These are phyloP conservation scores for Colletotrichum lupini DNA, from an alignment of 2,329 filamentous ascomycete species.

Conservation along the genomic window DNA sequence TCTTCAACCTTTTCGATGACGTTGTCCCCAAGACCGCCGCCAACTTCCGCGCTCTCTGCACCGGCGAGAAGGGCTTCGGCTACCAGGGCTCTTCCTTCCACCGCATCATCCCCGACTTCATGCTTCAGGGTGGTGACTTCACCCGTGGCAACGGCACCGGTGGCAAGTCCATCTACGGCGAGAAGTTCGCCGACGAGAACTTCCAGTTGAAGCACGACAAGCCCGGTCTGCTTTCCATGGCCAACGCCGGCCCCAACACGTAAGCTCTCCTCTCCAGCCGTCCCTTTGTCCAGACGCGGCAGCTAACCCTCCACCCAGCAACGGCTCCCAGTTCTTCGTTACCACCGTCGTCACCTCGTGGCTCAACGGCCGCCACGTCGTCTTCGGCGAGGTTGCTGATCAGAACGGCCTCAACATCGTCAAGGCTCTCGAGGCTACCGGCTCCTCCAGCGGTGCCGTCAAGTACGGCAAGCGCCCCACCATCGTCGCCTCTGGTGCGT, in stretches of 20 bases:
- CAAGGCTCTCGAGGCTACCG: slow-evolving; percentile 71
- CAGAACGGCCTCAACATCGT: slow-evolving; percentile 62
- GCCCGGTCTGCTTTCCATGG: slow-evolving; percentile 90
- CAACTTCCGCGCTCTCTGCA: slow-evolving; percentile 90
- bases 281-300: no score
- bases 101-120: slow-evolving; percentile 92
- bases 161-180: slow-evolving; percentile 94
- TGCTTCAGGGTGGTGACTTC: slow-evolving; percentile 97
- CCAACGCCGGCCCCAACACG: slow-evolving; percentile 96
- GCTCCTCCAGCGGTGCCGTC: slow-evolving; percentile 64
- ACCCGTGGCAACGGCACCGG: slow-evolving; percentile 91
- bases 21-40: slow-evolving; percentile 87
- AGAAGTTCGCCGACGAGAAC: slow-evolving; percentile 96
- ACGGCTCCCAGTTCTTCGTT: slow-evolving; percentile 98
- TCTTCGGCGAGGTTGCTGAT: slow-evolving; percentile 80
- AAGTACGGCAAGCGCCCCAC: slow-evolving; percentile 68
- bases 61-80: slow-evolving; percentile 81
- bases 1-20: slow-evolving; percentile 88
- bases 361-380: slow-evolving; percentile 85
- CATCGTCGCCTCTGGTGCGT: slow-evolving; percentile 65
- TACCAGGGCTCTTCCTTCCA: slow-evolving; percentile 90
- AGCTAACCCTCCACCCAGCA: slow-evolving; percentile 64
- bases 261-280: slow-evolving; percentile 52
- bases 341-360: slow-evolving; percentile 93
- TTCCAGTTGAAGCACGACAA: slow-evolving; percentile 79